Percentiles rank a stretch among this genome's conserved stretches.
These are phyloP conservation scores for Colletotrichum chrysophilum DNA, from an alignment of 2,329 filamentous ascomycete genomes.

Conservation along the genomic window DNA sequence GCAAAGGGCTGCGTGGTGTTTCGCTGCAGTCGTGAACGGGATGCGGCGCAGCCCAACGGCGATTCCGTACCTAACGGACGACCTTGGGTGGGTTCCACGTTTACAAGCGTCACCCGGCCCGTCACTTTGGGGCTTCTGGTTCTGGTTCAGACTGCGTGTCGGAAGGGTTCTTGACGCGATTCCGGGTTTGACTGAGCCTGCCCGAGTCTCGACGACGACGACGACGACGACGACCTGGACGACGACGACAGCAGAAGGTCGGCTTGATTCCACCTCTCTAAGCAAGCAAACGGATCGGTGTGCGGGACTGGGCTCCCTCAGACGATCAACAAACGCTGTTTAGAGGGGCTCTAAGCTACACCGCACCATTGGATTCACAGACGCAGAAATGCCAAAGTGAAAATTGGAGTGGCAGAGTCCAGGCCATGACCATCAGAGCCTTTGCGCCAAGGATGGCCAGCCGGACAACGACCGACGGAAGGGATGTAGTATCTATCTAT, in stretches of 20 bases:
- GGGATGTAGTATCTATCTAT: background rate
- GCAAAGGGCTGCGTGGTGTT: background rate
- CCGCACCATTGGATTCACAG: background rate
- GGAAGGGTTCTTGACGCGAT: background rate
- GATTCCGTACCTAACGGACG: background rate
- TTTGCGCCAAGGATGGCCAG: background rate
- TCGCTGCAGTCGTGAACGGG: background rate
- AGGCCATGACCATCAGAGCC: background rate
- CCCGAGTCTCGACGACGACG: background rate
- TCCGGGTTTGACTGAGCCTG: background rate
- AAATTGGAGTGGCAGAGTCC: background rate
- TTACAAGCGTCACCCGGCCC: background rate
- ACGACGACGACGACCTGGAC: too few relatives aligned
- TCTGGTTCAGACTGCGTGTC: background rate
- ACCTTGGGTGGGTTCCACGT: background rate
- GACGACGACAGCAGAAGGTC: background rate
- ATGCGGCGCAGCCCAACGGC: background rate
- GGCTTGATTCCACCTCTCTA: background rate
- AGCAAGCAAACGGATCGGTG: background rate
- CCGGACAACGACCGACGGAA: background rate
- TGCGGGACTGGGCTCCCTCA: background rate
- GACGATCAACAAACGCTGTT: constrained; percentile 10
- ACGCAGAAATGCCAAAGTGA: background rate
- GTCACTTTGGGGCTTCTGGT: background rate
- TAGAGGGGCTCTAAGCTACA: constrained; percentile 1